A percentile compares a stretch with the other conserved stretches of the same genome.
Conservation (phyloP, 441 rosid genomes). For the Melastoma candidum region DNA sequence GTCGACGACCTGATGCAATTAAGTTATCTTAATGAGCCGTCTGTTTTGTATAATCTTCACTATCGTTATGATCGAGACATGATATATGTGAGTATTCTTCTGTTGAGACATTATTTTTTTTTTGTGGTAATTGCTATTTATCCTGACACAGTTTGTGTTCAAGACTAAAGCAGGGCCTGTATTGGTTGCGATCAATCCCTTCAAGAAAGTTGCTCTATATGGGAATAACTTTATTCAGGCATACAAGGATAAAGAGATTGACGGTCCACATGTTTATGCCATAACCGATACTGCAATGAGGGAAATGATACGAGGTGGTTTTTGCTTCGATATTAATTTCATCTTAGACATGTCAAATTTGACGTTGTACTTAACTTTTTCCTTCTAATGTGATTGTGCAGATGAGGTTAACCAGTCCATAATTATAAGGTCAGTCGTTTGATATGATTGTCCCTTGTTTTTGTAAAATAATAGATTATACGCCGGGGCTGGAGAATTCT, state of each 20-base stretch:
- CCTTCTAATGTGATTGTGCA: conserved; percentile 30
- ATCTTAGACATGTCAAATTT: too few relatives aligned
- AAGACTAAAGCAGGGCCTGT: conserved; percentile 99
- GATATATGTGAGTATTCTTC: conserved; percentile 70
- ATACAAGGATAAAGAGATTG: conserved; percentile 63
- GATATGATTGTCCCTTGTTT: conserved; percentile 1
- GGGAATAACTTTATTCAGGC: conserved; percentile 76
- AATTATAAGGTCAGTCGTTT: conserved; percentile 79
- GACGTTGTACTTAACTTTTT: conserved; percentile 11
- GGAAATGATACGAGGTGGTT: conserved; percentile 91
- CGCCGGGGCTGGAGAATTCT: too few relatives aligned
- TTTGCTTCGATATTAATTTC: conserved; percentile 2
- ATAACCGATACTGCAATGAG: conserved; percentile 94
- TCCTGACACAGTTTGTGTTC: conserved; percentile 3
- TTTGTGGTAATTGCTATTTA: conserved; percentile 2
- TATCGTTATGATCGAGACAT: conserved; percentile 79
- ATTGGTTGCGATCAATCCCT: conserved; percentile 94
- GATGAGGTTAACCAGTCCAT: conserved; percentile 99
- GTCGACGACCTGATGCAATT: conserved; percentile 98
- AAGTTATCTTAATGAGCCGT: conserved; percentile 95
- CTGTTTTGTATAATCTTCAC: conserved; percentile 86
- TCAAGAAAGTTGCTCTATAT: conserved; percentile 78
- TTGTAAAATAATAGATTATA: too few relatives aligned
- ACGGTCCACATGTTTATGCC: conserved; percentile 95
- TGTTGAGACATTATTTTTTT: conserved; percentile 10